Percentiles rank a stretch among this genome's conserved stretches.
phyloP scores from a whole-genome alignment of 2,329 filamentous ascomycete species.

The Venturia oleaginea region DNA sequence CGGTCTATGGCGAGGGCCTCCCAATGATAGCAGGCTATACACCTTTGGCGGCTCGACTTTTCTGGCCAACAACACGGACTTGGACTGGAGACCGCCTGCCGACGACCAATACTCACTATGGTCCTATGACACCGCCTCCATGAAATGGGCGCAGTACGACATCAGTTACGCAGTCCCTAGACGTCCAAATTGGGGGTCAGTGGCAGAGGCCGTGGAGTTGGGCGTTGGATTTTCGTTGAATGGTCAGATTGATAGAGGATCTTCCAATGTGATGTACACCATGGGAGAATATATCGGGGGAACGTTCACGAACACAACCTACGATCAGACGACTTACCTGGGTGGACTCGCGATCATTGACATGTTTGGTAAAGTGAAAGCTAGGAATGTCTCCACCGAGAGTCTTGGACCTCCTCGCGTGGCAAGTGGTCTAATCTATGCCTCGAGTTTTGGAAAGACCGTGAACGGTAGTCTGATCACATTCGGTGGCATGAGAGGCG shows the following conservation, averaged over 20 bases:
- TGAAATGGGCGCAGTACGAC: conserved; percentile 19
- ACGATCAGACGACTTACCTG: background rate
- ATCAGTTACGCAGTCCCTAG: conserved; percentile 13
- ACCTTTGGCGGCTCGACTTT: conserved; percentile 27
- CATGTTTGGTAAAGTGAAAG: background rate
- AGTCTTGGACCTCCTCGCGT: background rate
- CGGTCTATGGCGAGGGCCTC: conserved; percentile 21
- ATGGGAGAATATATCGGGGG: background rate
- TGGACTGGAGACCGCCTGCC: conserved; percentile 21
- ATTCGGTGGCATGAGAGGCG: background rate
- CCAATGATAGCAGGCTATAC: conserved; percentile 21
- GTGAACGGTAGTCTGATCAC: background rate
- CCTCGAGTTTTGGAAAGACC: background rate
- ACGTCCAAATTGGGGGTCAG: background rate
- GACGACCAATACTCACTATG: conserved; percentile 24
- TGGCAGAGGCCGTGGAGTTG: background rate
- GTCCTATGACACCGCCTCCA: conserved; percentile 21
- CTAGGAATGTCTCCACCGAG: background rate
- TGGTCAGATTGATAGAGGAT: background rate
- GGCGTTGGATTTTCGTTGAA: background rate
- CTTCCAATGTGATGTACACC: background rate
- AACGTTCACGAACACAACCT: background rate
- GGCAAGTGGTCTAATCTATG: background rate
- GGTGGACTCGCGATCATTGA: background rate
- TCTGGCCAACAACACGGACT: conserved; percentile 22